Evolutionary conservation across 768 basidiomycete species (phyloP).

Genomic region (Amanita subjunquillea): DNA sequence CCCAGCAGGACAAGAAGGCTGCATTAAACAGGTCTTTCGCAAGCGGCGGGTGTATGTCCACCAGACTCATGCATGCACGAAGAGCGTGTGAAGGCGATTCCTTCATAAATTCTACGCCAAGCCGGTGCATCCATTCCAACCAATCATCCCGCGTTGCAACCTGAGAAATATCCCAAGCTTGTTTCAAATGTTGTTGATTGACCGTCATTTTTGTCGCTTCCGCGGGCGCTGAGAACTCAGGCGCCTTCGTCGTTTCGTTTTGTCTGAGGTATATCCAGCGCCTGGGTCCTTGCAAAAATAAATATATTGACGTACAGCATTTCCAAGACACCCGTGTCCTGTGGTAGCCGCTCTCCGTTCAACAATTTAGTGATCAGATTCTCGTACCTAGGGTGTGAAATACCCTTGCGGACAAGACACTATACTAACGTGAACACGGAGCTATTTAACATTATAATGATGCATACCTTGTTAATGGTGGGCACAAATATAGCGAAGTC

Average conservation of each 20-base stretch:
- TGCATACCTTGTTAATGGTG: conserved; percentile 81
- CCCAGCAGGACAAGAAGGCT: conserved; percentile 97
- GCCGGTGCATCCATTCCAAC: conserved; percentile 89
- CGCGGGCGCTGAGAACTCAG: conserved; percentile 73
- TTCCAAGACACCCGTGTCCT: conserved; percentile 70
- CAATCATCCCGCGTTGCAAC: conserved; percentile 79
- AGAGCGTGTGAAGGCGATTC: conserved; percentile 98
- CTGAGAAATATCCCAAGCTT: conserved; percentile 87
- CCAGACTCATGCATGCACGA: conserved; percentile 88
- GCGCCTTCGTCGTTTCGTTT: conserved; percentile 49
- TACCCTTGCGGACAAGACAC: conserved; percentile 68
- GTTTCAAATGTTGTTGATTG: conserved; percentile 94
- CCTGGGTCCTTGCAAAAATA: not conserved
- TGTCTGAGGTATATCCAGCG: conserved; percentile 19
- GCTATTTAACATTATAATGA: not conserved
- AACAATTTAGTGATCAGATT: conserved; percentile 79
- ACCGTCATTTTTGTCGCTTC: conserved; percentile 86
- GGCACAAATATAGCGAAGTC: conserved; percentile 98
- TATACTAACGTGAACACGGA: conserved; percentile 18
- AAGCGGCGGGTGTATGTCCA: conserved; percentile 83
- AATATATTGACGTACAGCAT: conserved; percentile 34
- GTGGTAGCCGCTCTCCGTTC: conserved; percentile 85
- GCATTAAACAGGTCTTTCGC: conserved; percentile 96
- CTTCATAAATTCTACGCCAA: conserved; percentile 94
- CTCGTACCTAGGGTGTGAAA: conserved; percentile 80